Base-by-base conservation (phyloP, 2,329 filamentous ascomycete species). In the Aspergillus carbonarius region DNA sequence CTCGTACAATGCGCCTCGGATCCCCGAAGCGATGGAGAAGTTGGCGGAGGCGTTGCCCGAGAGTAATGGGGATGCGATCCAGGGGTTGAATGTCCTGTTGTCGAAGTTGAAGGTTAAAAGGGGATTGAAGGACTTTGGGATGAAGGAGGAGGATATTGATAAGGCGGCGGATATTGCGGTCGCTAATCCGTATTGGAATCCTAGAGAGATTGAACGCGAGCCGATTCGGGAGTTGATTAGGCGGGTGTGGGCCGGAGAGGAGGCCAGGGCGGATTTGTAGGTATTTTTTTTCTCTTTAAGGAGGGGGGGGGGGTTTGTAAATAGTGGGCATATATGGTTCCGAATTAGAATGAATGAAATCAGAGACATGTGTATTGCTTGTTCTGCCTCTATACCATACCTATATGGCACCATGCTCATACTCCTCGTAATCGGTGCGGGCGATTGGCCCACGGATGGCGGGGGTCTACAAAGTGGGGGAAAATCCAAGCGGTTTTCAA, bases 61-160 rank as follows among this genome's bases (percentile, higher is more conserved):
- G 2, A 84, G 82, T 61, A 74, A 86, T 25, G 84, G 84, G 0
- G 83, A 87, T 70, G 83, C 85, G 1, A 80, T 85, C 18, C 73
- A 76, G 20, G 85, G 85, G 0, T 65, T 88, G 55, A 87, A 88
- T 63, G 68, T 80, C 1, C 72, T 88, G 23, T 67, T 87, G 42
- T 65, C 71, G n/a, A 83, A 81, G 64, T 64, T 87, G 30, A 76
- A 78, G 54, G 83, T 86, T 9, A 81, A 81, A 71, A 76, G 79
- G 52, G 80, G 76, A 2, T 68, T 86, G 62, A 82, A 81, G 68
- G 79, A 80, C 4, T 81, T 81, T 64, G 85, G 85, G 0, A 82
- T 88, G 80, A 81, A 82, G 70, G 84, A 87, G 65, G 79, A 81
- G 32, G 82, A 85, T 66, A 77, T 88, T n/a, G 83, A 85, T 46